phyloP scores from a whole-genome alignment of 2,329 filamentous ascomycete genomes.

The Exutisphaerella laricina region DNA sequence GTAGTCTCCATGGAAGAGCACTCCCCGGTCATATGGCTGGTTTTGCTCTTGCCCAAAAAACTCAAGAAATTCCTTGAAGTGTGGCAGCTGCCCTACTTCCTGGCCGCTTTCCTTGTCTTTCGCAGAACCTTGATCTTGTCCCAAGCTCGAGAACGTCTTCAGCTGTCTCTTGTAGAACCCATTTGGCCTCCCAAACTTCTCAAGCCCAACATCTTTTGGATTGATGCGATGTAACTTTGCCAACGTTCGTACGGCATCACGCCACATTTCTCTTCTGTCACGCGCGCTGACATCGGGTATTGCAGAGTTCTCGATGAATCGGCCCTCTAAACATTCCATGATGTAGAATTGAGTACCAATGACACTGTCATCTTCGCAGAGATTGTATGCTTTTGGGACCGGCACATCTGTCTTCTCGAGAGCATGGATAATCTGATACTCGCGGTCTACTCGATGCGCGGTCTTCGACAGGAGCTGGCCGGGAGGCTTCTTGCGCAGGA shows the following conservation, averaged over 20 bases:
- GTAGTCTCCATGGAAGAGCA: conserved; percentile 90
- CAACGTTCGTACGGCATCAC: conserved; percentile 73
- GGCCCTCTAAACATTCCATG: conserved; percentile 91
- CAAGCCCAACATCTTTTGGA: conserved; percentile 61
- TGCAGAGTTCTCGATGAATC: conserved; percentile 84
- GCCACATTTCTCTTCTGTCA: conserved; percentile 77
- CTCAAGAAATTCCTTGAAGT: conserved; percentile 70
- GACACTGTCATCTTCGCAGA: conserved; percentile 76
- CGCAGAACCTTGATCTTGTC: conserved; percentile 67
- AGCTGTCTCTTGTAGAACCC: conserved; percentile 87
- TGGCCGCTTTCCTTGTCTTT: conserved; percentile 70
- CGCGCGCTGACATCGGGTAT: conserved; percentile 65
- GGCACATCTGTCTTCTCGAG: conserved; percentile 74
- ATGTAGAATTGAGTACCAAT: conserved; percentile 94
- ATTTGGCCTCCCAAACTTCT: conserved; percentile 62
- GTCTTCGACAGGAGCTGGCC: conserved; percentile 87
- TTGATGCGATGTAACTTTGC: conserved; percentile 77
- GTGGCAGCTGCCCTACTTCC: conserved; percentile 74
- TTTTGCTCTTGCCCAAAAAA: conserved; percentile 67
- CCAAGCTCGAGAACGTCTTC: conserved; percentile 73
- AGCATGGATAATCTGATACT: conserved; percentile 85
- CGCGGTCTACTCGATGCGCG: conserved; percentile 92
- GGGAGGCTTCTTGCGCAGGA: conserved; percentile 95
- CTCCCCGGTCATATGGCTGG: conserved; percentile 71
- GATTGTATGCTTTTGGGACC: conserved; percentile 72